phyloP scores from a whole-genome alignment of 768 basidiomycete genomes.

The Leccinum arenicola region DNA sequence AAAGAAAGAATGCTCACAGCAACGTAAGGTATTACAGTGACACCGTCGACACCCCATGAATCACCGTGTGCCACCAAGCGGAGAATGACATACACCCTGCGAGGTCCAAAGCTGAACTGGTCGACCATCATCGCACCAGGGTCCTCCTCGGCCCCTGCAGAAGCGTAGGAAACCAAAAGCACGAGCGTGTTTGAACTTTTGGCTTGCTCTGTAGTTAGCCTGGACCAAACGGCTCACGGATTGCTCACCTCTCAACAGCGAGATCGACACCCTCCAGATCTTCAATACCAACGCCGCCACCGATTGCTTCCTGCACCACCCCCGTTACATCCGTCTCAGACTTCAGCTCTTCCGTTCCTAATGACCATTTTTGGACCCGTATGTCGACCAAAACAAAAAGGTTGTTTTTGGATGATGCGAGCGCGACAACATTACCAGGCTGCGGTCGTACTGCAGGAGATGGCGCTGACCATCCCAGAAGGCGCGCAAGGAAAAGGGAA shows the following conservation, averaged over 20 bases:
- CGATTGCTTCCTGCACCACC: slow-evolving; percentile 47
- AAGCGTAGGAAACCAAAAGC: slow-evolving; percentile 67
- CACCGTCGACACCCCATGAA: slow-evolving; percentile 29
- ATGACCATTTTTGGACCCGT: slow-evolving; percentile 64
- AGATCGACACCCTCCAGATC: slow-evolving; percentile 77
- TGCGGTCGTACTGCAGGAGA: slow-evolving; percentile 40
- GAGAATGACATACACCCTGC: slow-evolving; percentile 64
- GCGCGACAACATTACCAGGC: slow-evolving; percentile 61
- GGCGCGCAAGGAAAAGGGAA: slow-evolving; percentile 41
- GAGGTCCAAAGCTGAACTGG: slow-evolving; percentile 43
- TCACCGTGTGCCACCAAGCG: slow-evolving; percentile 37
- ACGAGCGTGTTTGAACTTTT: slow-evolving; percentile 53
- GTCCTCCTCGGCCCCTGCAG: slow-evolving; percentile 42
- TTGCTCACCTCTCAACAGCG: slow-evolving; percentile 52
- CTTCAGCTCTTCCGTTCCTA: slow-evolving; percentile 52
- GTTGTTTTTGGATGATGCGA: slow-evolving; percentile 52
- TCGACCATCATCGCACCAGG: slow-evolving; percentile 33
- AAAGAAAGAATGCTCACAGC: slow-evolving; percentile 46
- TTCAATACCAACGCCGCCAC: slow-evolving; percentile 45
- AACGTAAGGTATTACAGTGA: slow-evolving; percentile 71
- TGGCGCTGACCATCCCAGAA: slow-evolving; percentile 41
- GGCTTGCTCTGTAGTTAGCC: slow-evolving; percentile 11
- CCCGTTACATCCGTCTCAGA: slow-evolving; percentile 55
- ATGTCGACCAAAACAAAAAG: slow-evolving; percentile 71
- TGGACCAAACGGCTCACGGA: background rate